A percentile compares a stretch with the other conserved stretches of the same genome.
Conservation (phyloP, 2,329 filamentous ascomycete species). For the Arthroderma sp. region DNA sequence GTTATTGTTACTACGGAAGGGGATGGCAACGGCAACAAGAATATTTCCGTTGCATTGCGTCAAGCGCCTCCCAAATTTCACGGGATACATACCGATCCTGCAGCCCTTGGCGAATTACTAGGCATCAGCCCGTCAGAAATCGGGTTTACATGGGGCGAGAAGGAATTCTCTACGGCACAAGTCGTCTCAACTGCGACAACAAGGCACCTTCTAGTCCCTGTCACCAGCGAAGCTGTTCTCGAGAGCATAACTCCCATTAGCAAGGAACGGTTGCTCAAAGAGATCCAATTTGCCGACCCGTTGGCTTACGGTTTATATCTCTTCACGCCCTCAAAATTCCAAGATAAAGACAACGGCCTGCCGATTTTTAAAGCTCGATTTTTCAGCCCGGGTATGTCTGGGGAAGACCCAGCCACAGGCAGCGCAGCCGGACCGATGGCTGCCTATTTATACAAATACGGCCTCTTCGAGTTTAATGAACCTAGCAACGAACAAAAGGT, state of each 20-base stretch:
- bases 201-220: conserved; percentile 11
- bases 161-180: neutral
- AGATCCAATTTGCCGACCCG: conserved; percentile 7
- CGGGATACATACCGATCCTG: conserved; percentile 5
- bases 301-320: conserved; percentile 11
- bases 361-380: conserved; percentile 11
- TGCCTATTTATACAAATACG: conserved; percentile 9
- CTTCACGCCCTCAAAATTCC: neutral
- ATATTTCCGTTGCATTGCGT: conserved; percentile 5
- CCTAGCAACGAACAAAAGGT: neutral
- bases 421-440: conserved; percentile 12
- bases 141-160: conserved; percentile 4
- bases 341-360: neutral
- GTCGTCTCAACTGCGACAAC: conserved; percentile 12
- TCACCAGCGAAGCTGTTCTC: conserved; percentile 8
- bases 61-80: conserved; percentile 6
- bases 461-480: neutral
- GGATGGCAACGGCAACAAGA: neutral
- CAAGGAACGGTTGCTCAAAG: conserved; percentile 6
- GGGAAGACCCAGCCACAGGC: conserved; percentile 14
- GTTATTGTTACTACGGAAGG: neutral
- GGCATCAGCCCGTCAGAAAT: conserved; percentile 5
- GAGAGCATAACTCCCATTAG: conserved; percentile 4
- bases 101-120: conserved; percentile 6
- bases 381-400: conserved; percentile 14